Percentiles rank a stretch among this genome's conserved stretches.
phyloP scores from a whole-genome alignment of 1,284 basidiomycete genomes.

The Kalmanozyma brasiliensis region DNA sequence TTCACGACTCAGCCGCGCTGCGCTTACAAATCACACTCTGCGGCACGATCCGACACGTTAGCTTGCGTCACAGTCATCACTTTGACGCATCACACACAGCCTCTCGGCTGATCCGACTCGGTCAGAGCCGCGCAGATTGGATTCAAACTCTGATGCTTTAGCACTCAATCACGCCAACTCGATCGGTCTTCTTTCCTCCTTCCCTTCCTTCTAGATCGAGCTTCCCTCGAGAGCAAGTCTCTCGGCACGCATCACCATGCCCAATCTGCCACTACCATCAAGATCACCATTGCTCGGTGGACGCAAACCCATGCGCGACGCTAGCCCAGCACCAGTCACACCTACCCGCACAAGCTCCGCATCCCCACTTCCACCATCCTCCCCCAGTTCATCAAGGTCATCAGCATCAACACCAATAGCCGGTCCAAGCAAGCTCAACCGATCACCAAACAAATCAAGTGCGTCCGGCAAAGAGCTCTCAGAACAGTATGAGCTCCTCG shows the following conservation, averaged over 20 bases:
- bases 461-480: conserved; percentile 58
- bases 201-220: too few species aligned
- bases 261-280: conserved; percentile 50
- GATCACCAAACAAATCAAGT: conserved; percentile 34
- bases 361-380: conserved; percentile 20
- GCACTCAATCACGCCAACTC: neutral
- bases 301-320: conserved; percentile 36
- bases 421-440: conserved; percentile 33
- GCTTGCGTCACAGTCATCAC: too few species aligned
- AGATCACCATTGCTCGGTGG: conserved; percentile 54
- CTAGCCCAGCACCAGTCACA: conserved; percentile 36
- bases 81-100: neutral
- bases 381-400: neutral
- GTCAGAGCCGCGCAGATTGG: too few species aligned
- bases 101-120: too few species aligned
- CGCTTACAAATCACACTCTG: too few species aligned
- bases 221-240: neutral
- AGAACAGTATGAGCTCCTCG: conserved; percentile 83
- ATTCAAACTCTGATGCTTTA: too few species aligned
- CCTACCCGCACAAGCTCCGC: conserved; percentile 44
- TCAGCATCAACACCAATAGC: conserved; percentile 19
- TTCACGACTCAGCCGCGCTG: too few species aligned
- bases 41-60: too few species aligned
- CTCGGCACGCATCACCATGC: conserved; percentile 34
- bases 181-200: neutral